phyloP scores from a whole-genome alignment of 371 early-diverging fungal species.

The Circinella minor region DNA sequence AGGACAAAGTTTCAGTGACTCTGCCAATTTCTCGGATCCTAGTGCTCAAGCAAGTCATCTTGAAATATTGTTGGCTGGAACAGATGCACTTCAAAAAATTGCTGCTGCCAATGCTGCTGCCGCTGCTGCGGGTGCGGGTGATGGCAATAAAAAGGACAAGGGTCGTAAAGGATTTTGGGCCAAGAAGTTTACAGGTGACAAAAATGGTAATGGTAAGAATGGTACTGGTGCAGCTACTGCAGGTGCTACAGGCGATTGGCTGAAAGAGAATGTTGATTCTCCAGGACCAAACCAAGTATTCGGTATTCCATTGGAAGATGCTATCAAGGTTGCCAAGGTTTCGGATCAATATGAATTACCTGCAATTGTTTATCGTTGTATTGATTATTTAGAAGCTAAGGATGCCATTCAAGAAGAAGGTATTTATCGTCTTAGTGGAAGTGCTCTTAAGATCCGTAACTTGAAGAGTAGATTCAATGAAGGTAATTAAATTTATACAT shows the following conservation, averaged over 20 bases:
- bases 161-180: constrained; percentile 30
- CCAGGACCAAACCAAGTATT: constrained; percentile 63
- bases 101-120: neutral
- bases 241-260: constrained; percentile 2
- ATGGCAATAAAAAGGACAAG: constrained; percentile 28
- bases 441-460: constrained; percentile 66
- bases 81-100: neutral
- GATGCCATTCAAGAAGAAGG: constrained; percentile 90
- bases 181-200: constrained; percentile 21
- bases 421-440: constrained; percentile 91
- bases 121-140: constrained; percentile 8
- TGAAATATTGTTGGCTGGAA: constrained; percentile 4
- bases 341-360: constrained; percentile 84
- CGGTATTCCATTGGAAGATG: constrained; percentile 73
- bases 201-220: constrained; percentile 13
- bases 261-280: constrained; percentile 15
- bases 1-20: too few species aligned
- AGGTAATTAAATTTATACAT: constrained; percentile 24
- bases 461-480: constrained; percentile 84
- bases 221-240: neutral
- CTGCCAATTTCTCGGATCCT: neutral
- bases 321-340: constrained; percentile 63
- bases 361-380: constrained; percentile 91
- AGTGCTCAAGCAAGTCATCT: constrained; percentile 5
- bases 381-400: constrained; percentile 91